Evolutionary conservation across 768 basidiomycete species (phyloP), one percentile per base, ranked within the genome.

Genomic region (Agaricus blazei): DNA sequence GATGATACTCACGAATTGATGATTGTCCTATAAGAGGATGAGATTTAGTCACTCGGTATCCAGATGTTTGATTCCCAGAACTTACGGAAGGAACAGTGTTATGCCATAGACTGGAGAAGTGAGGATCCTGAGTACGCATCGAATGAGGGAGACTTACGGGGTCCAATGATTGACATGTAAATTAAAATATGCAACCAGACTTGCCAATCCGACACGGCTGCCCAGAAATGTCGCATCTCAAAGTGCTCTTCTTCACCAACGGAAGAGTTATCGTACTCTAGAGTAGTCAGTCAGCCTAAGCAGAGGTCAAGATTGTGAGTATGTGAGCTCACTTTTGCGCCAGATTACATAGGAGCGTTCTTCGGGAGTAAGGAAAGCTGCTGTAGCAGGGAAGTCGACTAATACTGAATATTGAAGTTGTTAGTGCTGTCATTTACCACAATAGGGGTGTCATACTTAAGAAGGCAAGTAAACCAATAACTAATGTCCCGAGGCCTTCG

Each of bases 61-160:
- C 15, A 19, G 14, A n/a, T 8, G 7, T 41, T n/a, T 47, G 24
- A 31, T 36, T 14, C 1, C n/a, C 5, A 44, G 27, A 37, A 36
- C 85, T 62, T 64, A 87, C 82, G 85, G 85, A 29, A 87, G 68
- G 73, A 88, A 88, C 26, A 87, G 69, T 0, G 86, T 85, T 46
- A 86, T 85, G 2, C 85, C 86, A 60, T 83, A 86, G 2, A 86
- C 85, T 87, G 40, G 48, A 43, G 3, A 46, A 34, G 43, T 40
- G 8, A 11, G 29, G 11, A 49, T 28, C 19, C 12, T 15, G 44
- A 31, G 28, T 29, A 4, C 1, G 46, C 9, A n/a, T 28, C 11
- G 28, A 48, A n/a, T 31, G 15, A 31, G 47, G 9, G 4, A 2
- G 4, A 76, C 85, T 67, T 64, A 88, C 86, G 62, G 26, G 85